Base-by-base conservation (phyloP, 176 grass and related monocot genomes). In the Eleusine indica region DNA sequence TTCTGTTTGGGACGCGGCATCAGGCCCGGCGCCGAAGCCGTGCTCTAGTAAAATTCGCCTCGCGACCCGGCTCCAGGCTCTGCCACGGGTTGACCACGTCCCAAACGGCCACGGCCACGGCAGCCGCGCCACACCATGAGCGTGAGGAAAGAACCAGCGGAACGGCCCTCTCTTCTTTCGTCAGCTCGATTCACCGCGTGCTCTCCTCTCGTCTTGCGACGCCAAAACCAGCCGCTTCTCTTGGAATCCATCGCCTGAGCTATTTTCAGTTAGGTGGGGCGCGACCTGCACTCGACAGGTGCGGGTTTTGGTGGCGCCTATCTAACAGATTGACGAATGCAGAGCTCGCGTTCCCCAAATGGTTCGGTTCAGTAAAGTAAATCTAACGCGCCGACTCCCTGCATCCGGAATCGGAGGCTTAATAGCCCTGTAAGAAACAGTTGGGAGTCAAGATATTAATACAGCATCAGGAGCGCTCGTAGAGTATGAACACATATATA, bases 61-160 rank as follows among this genome's bases (percentile, higher is more conserved):
- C 29, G n/a, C 66, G 58, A 66, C 47, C 71, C 17, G 80, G 75
- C 52, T 58, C 30, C 68, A 52, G 6, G 22, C 44, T 64, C 75
- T 18, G 7, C 8, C 46, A 54, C 14, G 68, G 68, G 13, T 38
- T 78, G 76, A 80, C 71, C 71, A 49, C 49, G 57, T 0, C 21
- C 46, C 1, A 12, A 19, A 42, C 0, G 25, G 25, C 25, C 25
- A 25, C 25, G 25, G 25, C 25, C 25, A 25, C 25, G 25, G 25
- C 25, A 25, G 25, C 25, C 25, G 7, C 32, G 61, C 37, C 42
- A 90, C n/a, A 78, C 83, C 83, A 73, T 38, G 42, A 13, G 88
- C 74, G 83, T 90, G 88, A 66, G 83, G 54, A 82, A 90, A 86
- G 88, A 86, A n/a, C 73, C 15, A 64, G 78, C 83, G 12, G 29